Evolutionary conservation across 352 stramenopile genomes (phyloP), one percentile per base, ranked within the genome.

Genomic region (Globisporangium okanoganense): DNA sequence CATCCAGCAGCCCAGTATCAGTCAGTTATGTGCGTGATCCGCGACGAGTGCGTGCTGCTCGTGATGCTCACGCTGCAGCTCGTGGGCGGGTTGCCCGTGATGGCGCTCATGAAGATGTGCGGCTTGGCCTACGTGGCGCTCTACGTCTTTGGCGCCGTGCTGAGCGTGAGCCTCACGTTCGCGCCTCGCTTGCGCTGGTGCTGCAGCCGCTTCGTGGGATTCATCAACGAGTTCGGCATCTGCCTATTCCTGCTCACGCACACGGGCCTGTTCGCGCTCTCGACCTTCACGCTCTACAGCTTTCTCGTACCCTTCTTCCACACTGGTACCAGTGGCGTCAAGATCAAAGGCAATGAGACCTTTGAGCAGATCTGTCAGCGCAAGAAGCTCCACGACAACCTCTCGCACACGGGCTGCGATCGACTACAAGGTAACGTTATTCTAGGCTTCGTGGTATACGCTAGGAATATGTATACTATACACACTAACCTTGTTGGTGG

Each of bases 41-140:
- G 70, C 24, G 74, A 82, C 54, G 71, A 82, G 44, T 82, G 69
- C 62, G 71, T 78, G 66, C 66, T 79, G 29, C 61, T 82, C 41
- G 59, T 41, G 29, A 70, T 82, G 71, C 67, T 82, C 27, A 41
- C 70, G 31, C 48, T 78, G 16, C 70, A 82, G 53, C 66, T 74
- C 36, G 56, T 78, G 20, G 66, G 65, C 25, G 73, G 73, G 0
- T 62, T 82, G 22, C 73, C 73, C 9, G 62, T 82, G 18, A 77
- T 82, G 66, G 73, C 73, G 62, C 64, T 82, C 33, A 82, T 78
- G 73, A 72, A 75, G 64, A 48, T 79, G 14, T 79, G 71, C 31
- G 71, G 73, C 33, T 61, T 73, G n/a, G 40, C 64, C 0, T 82
- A 70, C 44, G 66, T 64, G 22, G 51, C 75, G 51, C 35, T 82